A percentile compares a stretch with the other conserved stretches of the same genome.
Conservation (phyloP, 345 rosid species). For the Chamaenerion angustifolium region DNA sequence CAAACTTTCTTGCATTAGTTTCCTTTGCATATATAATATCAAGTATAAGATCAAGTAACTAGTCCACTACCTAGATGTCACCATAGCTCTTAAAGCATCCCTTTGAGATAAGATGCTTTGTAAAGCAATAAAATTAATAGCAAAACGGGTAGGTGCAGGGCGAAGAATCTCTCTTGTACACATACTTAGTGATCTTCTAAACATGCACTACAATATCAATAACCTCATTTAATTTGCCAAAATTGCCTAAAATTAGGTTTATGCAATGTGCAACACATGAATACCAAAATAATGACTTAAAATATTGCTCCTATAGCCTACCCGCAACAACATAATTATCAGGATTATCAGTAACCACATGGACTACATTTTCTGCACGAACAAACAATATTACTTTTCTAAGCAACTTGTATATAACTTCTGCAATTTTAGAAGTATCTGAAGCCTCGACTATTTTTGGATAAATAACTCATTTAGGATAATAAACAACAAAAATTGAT, state of each 20-base stretch:
- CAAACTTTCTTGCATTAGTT: background rate
- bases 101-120: too few species aligned
- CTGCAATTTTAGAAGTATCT: too few species aligned
- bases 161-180: background rate
- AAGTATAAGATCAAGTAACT: too few species aligned
- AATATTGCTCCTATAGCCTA: background rate
- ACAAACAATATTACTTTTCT: background rate
- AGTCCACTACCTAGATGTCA: background rate
- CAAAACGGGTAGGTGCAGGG: background rate
- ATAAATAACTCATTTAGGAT: background rate
- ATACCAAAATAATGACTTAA: too few species aligned
- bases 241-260: too few species aligned
- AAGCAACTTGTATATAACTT: background rate
- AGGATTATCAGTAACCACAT: background rate
- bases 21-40: background rate
- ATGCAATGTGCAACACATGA: too few species aligned
- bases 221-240: too few species aligned
- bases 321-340: background rate
- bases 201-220: too few species aligned
- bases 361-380: background rate
- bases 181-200: too few species aligned
- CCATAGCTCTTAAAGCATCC: too few species aligned
- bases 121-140: background rate
- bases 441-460: background rate
- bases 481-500: background rate